phyloP scores from a whole-genome alignment of 345 rosid genomes.

The Mercurialis annua region DNA sequence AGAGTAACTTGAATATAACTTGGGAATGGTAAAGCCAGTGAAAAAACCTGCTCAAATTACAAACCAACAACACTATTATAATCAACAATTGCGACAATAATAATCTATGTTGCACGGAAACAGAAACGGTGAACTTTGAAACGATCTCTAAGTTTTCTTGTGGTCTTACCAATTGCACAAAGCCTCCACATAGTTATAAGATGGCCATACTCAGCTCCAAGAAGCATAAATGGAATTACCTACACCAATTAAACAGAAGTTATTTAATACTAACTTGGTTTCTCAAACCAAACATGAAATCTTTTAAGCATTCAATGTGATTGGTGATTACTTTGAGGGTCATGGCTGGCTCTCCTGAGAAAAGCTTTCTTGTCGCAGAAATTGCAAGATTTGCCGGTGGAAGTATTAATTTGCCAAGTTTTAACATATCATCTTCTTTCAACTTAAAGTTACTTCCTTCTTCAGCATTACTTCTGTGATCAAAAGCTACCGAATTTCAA shows the following conservation, averaged over 20 bases:
- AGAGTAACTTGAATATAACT: slow-evolving; percentile 57
- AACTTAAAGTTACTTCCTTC: slow-evolving; percentile 43
- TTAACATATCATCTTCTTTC: slow-evolving; percentile 66
- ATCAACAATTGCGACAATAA: slow-evolving; percentile 1
- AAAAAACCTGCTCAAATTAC: slow-evolving; percentile 62
- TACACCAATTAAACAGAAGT: slow-evolving; percentile 29
- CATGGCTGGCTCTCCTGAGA: slow-evolving; percentile 94
- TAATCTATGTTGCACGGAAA: too few species aligned
- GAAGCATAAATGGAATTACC: slow-evolving; percentile 78
- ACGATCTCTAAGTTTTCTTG: background rate
- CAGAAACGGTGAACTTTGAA: too few species aligned
- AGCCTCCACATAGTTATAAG: slow-evolving; percentile 73
- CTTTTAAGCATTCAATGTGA: background rate
- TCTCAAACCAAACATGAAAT: slow-evolving; percentile 11
- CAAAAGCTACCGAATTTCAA: slow-evolving; percentile 4
- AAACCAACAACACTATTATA: slow-evolving; percentile 8
- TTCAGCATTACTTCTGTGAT: slow-evolving; percentile 46
- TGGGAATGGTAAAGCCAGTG: slow-evolving; percentile 70
- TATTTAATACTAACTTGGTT: background rate
- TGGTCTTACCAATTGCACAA: slow-evolving; percentile 60
- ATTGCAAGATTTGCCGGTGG: slow-evolving; percentile 74
- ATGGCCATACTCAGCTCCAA: slow-evolving; percentile 90
- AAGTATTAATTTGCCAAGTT: slow-evolving; percentile 60
- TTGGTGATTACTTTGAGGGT: slow-evolving; percentile 67
- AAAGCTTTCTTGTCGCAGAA: slow-evolving; percentile 56